Percentiles rank a stretch among this genome's conserved stretches.
Evolutionary conservation across 148 eudicot genomes (phyloP).

Genomic region (Spergularia bocconei): DNA sequence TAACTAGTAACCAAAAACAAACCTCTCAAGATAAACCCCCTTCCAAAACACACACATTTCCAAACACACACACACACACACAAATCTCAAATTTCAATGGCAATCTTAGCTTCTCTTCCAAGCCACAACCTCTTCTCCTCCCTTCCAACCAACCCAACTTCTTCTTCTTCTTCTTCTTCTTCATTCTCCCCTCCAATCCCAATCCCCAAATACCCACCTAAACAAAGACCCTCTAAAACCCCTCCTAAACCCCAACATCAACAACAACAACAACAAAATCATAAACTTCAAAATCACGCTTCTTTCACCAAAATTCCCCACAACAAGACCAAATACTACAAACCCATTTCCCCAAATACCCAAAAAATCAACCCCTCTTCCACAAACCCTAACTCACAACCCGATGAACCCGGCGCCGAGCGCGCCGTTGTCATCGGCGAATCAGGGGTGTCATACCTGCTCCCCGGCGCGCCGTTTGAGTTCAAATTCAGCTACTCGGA

Average conservation of each 20-base stretch:
- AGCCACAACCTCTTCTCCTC: slow-evolving; percentile 64
- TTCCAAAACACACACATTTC: no score
- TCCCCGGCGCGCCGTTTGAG: slow-evolving; percentile 91
- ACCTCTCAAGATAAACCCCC: not conserved
- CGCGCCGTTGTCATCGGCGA: slow-evolving; percentile 59
- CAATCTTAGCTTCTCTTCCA: slow-evolving; percentile 56
- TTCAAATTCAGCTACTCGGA: slow-evolving; percentile 90
- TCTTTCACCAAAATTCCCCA: slow-evolving; percentile 56
- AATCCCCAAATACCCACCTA: slow-evolving; percentile 61
- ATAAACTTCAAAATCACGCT: slow-evolving; percentile 28
- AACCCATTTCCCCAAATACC: slow-evolving; percentile 46
- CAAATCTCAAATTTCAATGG: slow-evolving; percentile 29
- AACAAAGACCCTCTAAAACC: slow-evolving; percentile 16
- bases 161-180: slow-evolving; percentile 24
- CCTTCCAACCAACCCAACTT: slow-evolving; percentile 34
- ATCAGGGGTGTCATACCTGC: slow-evolving; percentile 71
- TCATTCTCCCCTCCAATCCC: slow-evolving; percentile 53
- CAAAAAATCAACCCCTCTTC: slow-evolving; percentile 30
- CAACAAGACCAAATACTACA: slow-evolving; percentile 62
- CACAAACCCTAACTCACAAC: not conserved
- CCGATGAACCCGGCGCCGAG: slow-evolving; percentile 18
- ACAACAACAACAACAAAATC: slow-evolving; percentile 8
- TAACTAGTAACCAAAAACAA: no score
- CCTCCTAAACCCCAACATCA: slow-evolving; percentile 28
- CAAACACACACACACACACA: no score